These are phyloP conservation scores for Monosporascus sp. DNA, from an alignment of 2,329 filamentous ascomycete species.

Conservation along the genomic window DNA sequence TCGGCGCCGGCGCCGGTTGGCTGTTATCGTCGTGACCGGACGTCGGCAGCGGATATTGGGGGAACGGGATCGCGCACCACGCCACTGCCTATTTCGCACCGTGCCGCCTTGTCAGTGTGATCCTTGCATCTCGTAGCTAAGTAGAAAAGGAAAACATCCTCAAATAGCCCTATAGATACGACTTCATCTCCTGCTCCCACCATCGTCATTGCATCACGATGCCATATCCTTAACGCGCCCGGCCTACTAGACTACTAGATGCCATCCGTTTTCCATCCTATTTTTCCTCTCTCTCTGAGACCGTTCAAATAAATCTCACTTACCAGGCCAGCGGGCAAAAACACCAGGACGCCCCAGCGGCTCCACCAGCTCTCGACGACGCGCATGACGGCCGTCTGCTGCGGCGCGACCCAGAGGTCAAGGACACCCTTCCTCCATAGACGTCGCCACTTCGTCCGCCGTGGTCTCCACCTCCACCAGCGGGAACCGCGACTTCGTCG, in stretches of 20 bases:
- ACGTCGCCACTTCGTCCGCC: slow-evolving; percentile 25
- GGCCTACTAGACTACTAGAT: no score
- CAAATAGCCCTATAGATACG: no score
- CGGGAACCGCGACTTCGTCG: slow-evolving; percentile 14
- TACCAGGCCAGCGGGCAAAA: slow-evolving; percentile 56
- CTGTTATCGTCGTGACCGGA: slow-evolving; percentile 9
- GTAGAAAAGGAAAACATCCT: neutral
- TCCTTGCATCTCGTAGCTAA: neutral
- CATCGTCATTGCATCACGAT: neutral
- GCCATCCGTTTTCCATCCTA: neutral
- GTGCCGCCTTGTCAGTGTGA: slow-evolving; percentile 7
- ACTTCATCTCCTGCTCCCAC: neutral
- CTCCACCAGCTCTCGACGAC: slow-evolving; percentile 59
- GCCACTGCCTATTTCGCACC: slow-evolving; percentile 43
- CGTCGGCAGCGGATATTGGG: slow-evolving; percentile 51
- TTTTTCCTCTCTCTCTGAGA: neutral
- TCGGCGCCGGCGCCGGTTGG: slow-evolving; percentile 11
- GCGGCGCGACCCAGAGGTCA: slow-evolving; percentile 57
- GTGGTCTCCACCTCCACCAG: slow-evolving; percentile 27
- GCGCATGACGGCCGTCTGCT: slow-evolving; percentile 50
- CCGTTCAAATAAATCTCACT: slow-evolving; percentile 22
- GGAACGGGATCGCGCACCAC: slow-evolving; percentile 62
- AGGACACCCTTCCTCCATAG: slow-evolving; percentile 30
- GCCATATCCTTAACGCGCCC: neutral
- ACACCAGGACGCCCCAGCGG: slow-evolving; percentile 54